phyloP scores from a whole-genome alignment of 164 flowering plant genomes.

The Macadamia tetraphylla region DNA sequence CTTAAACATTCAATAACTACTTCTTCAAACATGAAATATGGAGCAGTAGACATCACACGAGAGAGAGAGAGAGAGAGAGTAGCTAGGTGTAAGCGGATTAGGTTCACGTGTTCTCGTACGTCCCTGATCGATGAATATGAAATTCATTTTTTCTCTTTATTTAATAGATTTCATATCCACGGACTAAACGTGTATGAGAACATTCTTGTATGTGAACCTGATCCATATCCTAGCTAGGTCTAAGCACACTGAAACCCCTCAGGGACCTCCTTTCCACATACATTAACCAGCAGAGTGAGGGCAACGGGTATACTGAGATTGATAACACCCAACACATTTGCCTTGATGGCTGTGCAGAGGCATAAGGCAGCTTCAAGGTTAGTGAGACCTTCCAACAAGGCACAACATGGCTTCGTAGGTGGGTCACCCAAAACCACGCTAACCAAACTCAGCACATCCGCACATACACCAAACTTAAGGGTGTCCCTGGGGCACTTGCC shows the following conservation, averaged over 20 bases:
- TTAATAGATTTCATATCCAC: too few relatives aligned
- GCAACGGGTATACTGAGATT: slow-evolving; percentile 52
- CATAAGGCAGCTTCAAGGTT: slow-evolving; percentile 78
- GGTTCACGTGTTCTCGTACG: too few relatives aligned
- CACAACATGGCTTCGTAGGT: slow-evolving; percentile 51
- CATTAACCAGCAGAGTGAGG: slow-evolving; percentile 50
- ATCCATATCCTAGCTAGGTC: background rate
- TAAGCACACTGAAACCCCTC: slow-evolving; percentile 43
- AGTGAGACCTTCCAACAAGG: slow-evolving; percentile 48
- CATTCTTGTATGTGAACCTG: too few relatives aligned
- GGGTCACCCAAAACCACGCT: slow-evolving; percentile 48
- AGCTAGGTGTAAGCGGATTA: too few relatives aligned
- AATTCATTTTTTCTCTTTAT: too few relatives aligned
- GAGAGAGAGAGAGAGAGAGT: too few relatives aligned
- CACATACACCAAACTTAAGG: slow-evolving; percentile 68
- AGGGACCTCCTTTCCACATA: slow-evolving; percentile 63
- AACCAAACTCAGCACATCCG: slow-evolving; percentile 58
- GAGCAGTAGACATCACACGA: too few relatives aligned
- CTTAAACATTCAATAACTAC: too few relatives aligned
- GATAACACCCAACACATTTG: slow-evolving; percentile 49
- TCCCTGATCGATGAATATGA: too few relatives aligned
- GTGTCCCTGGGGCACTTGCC: slow-evolving; percentile 65
- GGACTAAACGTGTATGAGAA: too few relatives aligned
- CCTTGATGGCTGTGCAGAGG: slow-evolving; percentile 72
- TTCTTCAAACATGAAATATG: too few relatives aligned